Conservation (phyloP, 2,329 filamentous ascomycete species). For the Aspergillus sergii region DNA sequence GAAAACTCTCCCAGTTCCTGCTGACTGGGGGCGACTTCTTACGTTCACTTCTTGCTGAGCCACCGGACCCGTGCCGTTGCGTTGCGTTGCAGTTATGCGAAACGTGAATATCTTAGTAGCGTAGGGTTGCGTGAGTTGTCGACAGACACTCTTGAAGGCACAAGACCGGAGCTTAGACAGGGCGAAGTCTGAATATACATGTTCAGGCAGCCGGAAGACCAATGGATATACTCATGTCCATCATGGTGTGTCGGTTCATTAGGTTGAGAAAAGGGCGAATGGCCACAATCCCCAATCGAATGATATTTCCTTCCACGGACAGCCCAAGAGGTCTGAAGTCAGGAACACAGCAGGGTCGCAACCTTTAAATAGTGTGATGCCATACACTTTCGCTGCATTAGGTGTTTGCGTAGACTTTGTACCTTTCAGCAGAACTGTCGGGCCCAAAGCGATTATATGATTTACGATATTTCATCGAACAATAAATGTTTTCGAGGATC, state of each 20-base stretch:
- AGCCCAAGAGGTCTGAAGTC: too few species aligned
- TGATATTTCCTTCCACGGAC: too few species aligned
- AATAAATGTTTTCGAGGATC: too few species aligned
- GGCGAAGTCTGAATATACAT: conserved; percentile 67
- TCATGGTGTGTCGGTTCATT: too few species aligned
- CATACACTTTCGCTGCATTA: too few species aligned
- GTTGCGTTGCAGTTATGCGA: conserved; percentile 65
- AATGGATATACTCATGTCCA: not conserved
- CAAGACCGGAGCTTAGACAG: conserved; percentile 61
- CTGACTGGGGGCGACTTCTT: conserved; percentile 52
- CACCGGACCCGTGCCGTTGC: conserved; percentile 66
- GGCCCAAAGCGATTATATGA: too few species aligned
- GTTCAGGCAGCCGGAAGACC: conserved; percentile 54
- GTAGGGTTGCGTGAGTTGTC: conserved; percentile 64
- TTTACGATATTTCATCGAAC: too few species aligned
- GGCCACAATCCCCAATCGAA: conserved; percentile 11
- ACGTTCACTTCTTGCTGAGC: conserved; percentile 75
- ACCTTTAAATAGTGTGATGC: too few species aligned
- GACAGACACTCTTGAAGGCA: conserved; percentile 65
- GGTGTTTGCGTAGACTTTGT: too few species aligned
- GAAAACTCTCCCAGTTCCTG: too few species aligned
- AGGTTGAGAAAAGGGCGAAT: conserved; percentile 9
- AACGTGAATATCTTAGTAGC: conserved; percentile 68
- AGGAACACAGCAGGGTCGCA: too few species aligned
- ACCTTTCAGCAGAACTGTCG: too few species aligned